Base-by-base conservation (phyloP, 441 rosid genomes). In the Populus trichocarpa region DNA sequence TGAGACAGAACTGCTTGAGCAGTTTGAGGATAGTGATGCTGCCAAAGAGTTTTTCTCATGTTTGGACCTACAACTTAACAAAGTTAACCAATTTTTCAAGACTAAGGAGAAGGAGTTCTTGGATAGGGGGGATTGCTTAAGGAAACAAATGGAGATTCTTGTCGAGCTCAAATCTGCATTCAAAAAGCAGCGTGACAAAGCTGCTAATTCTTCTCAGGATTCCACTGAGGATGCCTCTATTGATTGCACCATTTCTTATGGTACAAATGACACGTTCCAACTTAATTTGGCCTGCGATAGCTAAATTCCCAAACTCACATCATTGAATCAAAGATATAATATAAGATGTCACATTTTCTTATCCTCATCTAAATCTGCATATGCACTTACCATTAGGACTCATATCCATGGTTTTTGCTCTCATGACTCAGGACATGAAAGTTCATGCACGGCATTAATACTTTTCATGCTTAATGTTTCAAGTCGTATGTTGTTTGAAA, bases 71-170 rank as follows among this genome's bases (percentile, higher is more conserved):
- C 98, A 96, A 64, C 96, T 96, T 28, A 96, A 93, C 88, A 96
- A 96, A 75, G 99, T 94, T 83, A 96, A 94, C 77, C 94, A 91
- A 14, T 96, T 96, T 79, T 96, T 89, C 82, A 89, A 82, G 80
- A 79, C 81, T 14, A 96, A 92, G 76, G 99, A 96, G 90, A 89
- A 86, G 67, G 98, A 94, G 89, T 94, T 96, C 84, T 23, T 93
- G 86, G 99, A 96, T 40, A 91, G 99, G 88, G 97, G 94, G 61
- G 97, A 94, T 18, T 84, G 87, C 36, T 79, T 93, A 87, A 91
- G 88, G 89, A 90, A 89, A 79, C 99, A 96, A 83, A 81, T 94
- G 90, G 90, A 92, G 82, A 91, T 96, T 82, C 98, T 94, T 65
- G 77, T 74, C 69, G 91, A 93, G 74, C 92, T 93, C 80, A 93